Evolutionary conservation across 257 asterid species (phyloP), one percentile per base, ranked within the genome.

Genomic region (Rehmannia glutinosa): DNA sequence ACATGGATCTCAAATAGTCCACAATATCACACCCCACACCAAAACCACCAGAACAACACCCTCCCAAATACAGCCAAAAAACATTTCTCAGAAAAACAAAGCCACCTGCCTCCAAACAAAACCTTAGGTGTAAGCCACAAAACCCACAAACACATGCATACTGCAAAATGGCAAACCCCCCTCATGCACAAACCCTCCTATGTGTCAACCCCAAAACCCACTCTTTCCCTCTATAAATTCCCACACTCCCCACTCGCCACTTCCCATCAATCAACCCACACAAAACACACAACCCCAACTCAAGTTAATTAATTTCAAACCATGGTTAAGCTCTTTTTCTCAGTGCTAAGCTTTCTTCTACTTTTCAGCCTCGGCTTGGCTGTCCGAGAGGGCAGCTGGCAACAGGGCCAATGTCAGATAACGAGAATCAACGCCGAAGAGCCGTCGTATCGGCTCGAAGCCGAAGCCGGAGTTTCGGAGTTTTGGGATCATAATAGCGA

Each of bases 381-480:
- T 11, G 24, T 6, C 8, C 55, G n/a, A 3, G 50, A 30, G 32
- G 46, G 60, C 61, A 15, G 57, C 54, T 59, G 76, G 78, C 82
- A 75, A 41, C 70, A 28, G n/a, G 81, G 75, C 46, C 60, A 72
- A 66, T 90, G 97, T 74, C 79, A 62, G 24, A 45, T 90, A 81
- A 45, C 33, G 1, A 62, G 75, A 15, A 70, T 90, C 81, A 74
- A 76, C 28, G 75, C 86, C 1, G 82, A 27, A 12, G 79, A 85
- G 53, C 86, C 95, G 1, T 28, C 81, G 0, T 56, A 20, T 3
- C 58, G 68, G 13, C 33, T 80, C 16, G 58, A 74, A 20, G 79
- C 95, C 0, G 93, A 83, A n/a, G 97, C 81, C 46, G 95, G 97
- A 5, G 35, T 16, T 0, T 65, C 87, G 0, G 91, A 87, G 70